Percentiles rank a stretch among this genome's conserved stretches.
Conservation (phyloP, 2,329 filamentous ascomycete species). For the Teratosphaeriaceae sp. region DNA sequence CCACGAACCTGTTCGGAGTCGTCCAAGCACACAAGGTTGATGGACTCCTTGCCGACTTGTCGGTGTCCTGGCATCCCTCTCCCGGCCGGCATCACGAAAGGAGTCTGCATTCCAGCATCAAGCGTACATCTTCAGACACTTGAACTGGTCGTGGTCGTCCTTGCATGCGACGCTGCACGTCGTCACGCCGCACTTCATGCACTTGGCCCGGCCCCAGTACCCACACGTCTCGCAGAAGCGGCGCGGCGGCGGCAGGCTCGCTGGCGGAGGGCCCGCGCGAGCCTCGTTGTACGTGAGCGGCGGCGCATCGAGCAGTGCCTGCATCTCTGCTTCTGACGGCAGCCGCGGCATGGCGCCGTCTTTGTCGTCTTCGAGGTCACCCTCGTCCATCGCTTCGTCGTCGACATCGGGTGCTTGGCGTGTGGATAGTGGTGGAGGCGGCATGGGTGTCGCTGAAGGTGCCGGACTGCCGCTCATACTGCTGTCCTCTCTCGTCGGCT, state of each 20-base stretch:
- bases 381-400: slow-evolving; percentile 10
- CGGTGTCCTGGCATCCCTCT: too few relatives aligned
- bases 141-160: slow-evolving; percentile 64
- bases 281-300: slow-evolving; percentile 64
- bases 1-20: too few relatives aligned
- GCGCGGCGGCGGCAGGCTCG: slow-evolving; percentile 45
- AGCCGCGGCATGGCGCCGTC: slow-evolving; percentile 14
- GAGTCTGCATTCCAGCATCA: slow-evolving; percentile 10
- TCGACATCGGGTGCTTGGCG: not conserved
- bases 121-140: slow-evolving; percentile 50
- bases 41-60: too few relatives aligned
- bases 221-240: slow-evolving; percentile 74
- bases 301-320: slow-evolving; percentile 55
- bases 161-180: slow-evolving; percentile 74
- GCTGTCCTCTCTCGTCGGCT: slow-evolving; percentile 19
- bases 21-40: too few relatives aligned
- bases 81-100: too few relatives aligned
- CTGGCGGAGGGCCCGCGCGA: slow-evolving; percentile 34
- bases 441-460: slow-evolving; percentile 10
- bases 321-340: slow-evolving; percentile 47
- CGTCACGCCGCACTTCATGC: slow-evolving; percentile 69
- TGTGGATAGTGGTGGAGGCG: slow-evolving; percentile 7
- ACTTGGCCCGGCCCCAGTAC: slow-evolving; percentile 72
- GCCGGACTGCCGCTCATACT: slow-evolving; percentile 22
- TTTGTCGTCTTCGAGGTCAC: slow-evolving; percentile 36